phyloP scores from a whole-genome alignment of 148 eudicot genomes.

The Rhododendron ferrugineum region DNA sequence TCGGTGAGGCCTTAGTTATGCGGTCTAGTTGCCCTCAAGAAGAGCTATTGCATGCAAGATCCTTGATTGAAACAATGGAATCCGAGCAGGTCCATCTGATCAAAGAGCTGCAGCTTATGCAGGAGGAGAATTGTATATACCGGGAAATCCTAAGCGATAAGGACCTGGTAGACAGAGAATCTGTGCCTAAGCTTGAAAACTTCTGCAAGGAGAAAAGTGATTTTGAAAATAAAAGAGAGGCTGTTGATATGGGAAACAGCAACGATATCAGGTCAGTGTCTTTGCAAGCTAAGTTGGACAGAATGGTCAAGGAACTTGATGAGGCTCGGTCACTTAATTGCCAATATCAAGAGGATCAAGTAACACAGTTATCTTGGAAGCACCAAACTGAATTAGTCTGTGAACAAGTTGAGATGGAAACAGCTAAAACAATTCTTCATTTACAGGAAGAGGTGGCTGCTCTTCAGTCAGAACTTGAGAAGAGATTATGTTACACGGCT shows the following conservation, averaged over 20 bases:
- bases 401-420: slow-evolving; percentile 54
- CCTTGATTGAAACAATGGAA: slow-evolving; percentile 36
- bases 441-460: slow-evolving; percentile 52
- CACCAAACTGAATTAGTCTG: slow-evolving; percentile 41
- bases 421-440: slow-evolving; percentile 48
- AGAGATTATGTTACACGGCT: slow-evolving; percentile 24
- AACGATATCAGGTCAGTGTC: slow-evolving; percentile 13
- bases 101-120: slow-evolving; percentile 28
- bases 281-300: slow-evolving; percentile 42
- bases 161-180: slow-evolving; percentile 13
- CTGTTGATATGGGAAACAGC: slow-evolving; percentile 4
- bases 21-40: slow-evolving; percentile 14
- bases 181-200: slow-evolving; percentile 12
- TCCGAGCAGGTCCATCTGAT: slow-evolving; percentile 27
- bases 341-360: slow-evolving; percentile 36
- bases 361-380: slow-evolving; percentile 20
- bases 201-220: slow-evolving; percentile 2
- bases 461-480: slow-evolving; percentile 43
- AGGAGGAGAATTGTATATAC: slow-evolving; percentile 24
- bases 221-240: slow-evolving; percentile 10
- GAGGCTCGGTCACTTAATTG: slow-evolving; percentile 33
- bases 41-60: slow-evolving; percentile 29
- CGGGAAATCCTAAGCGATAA: slow-evolving; percentile 16
- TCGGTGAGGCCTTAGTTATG: neutral
- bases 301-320: slow-evolving; percentile 39